These are phyloP conservation scores for Alectoria sarmentosa DNA, from an alignment of 495 filamentous ascomycete genomes.

Conservation along the genomic window DNA sequence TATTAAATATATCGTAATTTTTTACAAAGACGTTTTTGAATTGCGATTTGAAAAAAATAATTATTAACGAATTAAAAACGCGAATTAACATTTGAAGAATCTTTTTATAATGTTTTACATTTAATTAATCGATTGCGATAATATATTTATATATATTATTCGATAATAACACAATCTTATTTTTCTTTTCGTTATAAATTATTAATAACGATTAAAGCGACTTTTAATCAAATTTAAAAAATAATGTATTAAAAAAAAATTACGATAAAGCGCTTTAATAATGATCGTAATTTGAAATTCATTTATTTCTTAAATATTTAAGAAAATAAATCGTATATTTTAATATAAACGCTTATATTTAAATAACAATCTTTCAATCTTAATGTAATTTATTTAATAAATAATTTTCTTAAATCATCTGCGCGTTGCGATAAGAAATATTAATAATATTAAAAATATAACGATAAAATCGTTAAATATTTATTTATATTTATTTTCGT, in stretches of 20 bases:
- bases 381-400: neutral
- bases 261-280: neutral
- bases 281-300: neutral
- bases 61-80: neutral
- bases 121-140: neutral
- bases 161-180: neutral
- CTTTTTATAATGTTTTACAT: neutral
- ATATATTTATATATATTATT: neutral
- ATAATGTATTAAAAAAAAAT: neutral
- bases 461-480: neutral
- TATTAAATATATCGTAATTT: neutral
- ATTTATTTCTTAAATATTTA: too few relatives aligned
- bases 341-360: neutral
- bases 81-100: neutral
- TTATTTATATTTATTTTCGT: neutral
- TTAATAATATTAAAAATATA: neutral
- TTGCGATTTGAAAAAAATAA: neutral
- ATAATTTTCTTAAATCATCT: neutral
- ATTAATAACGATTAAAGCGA: neutral
- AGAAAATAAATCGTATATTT: neutral
- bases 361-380: neutral
- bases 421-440: neutral
- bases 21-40: neutral
- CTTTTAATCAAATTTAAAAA: neutral
- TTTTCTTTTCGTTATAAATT: neutral